Percentiles rank a stretch among this genome's conserved stretches.
These are phyloP conservation scores for Limonium bicolor DNA, from an alignment of 148 eudicot genomes.

Conservation along the genomic window DNA sequence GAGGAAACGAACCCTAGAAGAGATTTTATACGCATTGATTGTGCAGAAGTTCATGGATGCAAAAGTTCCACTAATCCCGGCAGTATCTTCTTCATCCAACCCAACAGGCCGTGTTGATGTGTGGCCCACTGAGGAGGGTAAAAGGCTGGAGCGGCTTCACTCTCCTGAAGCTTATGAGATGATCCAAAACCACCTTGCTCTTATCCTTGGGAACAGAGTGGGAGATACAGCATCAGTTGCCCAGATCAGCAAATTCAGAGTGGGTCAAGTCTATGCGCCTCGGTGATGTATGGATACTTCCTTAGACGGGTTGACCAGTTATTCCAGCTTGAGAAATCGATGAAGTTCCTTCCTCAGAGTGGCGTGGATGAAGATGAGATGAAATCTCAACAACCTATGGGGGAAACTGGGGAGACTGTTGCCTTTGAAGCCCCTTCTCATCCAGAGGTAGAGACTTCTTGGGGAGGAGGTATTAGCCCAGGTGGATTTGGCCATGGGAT, in stretches of 20 bases:
- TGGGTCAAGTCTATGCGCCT: constrained; percentile 98
- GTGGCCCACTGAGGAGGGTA: constrained; percentile 55
- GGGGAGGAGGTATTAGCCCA: constrained; percentile 31
- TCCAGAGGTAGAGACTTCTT: constrained; percentile 55
- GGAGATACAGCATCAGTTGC: constrained; percentile 53
- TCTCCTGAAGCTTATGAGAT: constrained; percentile 88
- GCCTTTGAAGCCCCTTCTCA: constrained; percentile 13
- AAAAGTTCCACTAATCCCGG: constrained; percentile 51
- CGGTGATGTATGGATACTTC: constrained; percentile 94
- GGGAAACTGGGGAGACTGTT: constrained; percentile 2
- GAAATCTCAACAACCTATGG: constrained; percentile 11
- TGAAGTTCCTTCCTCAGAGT: constrained; percentile 59
- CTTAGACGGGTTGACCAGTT: constrained; percentile 84
- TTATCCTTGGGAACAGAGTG: constrained; percentile 69
- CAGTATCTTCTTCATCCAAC: constrained; percentile 40
- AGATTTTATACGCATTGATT: constrained; percentile 72
- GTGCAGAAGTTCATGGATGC: constrained; percentile 92
- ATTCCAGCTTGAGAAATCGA: constrained; percentile 79
- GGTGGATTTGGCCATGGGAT: constrained; percentile 39
- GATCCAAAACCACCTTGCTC: constrained; percentile 82
- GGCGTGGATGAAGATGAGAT: constrained; percentile 11
- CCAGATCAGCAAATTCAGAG: constrained; percentile 72
- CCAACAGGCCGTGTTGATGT: constrained; percentile 43
- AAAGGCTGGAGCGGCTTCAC: constrained; percentile 56
- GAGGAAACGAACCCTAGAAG: constrained; percentile 67